Conservation (phyloP, 2,329 filamentous ascomycete genomes). For the Cladosporium colombiae region DNA sequence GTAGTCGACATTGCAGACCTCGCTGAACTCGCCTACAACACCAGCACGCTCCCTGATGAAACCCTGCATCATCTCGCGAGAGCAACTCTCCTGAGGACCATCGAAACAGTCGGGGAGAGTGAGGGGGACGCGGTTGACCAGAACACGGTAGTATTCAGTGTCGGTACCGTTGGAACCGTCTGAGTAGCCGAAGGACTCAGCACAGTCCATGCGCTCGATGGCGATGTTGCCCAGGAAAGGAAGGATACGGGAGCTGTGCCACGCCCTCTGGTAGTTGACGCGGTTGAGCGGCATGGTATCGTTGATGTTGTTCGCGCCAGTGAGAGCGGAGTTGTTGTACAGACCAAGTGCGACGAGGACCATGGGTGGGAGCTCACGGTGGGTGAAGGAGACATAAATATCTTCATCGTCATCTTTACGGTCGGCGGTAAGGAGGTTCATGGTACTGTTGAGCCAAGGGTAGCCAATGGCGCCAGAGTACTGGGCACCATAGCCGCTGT, state of each 20-base stretch:
- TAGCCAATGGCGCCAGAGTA: slow-evolving; percentile 61
- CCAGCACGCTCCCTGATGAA: slow-evolving; percentile 47
- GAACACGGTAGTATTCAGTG: slow-evolving; percentile 50
- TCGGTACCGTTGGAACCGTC: slow-evolving; percentile 34
- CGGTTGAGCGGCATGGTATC: slow-evolving; percentile 64
- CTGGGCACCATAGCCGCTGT: slow-evolving; percentile 63
- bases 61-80: slow-evolving; percentile 43
- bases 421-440: slow-evolving; percentile 51
- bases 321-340: slow-evolving; percentile 66
- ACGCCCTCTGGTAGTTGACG: slow-evolving; percentile 64
- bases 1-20: slow-evolving; percentile 46
- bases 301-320: slow-evolving; percentile 56
- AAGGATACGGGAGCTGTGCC: slow-evolving; percentile 63
- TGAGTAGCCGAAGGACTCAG: slow-evolving; percentile 55
- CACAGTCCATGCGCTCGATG: slow-evolving; percentile 64
- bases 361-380: slow-evolving; percentile 67
- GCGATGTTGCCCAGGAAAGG: slow-evolving; percentile 68
- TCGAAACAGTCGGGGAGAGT: slow-evolving; percentile 50
- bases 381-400: slow-evolving; percentile 68
- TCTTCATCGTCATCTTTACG: slow-evolving; percentile 52
- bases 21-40: slow-evolving; percentile 46
- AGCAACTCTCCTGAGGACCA: slow-evolving; percentile 55
- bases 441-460: slow-evolving; percentile 67
- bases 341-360: slow-evolving; percentile 67
- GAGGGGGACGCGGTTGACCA: slow-evolving; percentile 55